Base-by-base conservation (phyloP, 257 asterid species). In the Fraxinus cuspidata region DNA sequence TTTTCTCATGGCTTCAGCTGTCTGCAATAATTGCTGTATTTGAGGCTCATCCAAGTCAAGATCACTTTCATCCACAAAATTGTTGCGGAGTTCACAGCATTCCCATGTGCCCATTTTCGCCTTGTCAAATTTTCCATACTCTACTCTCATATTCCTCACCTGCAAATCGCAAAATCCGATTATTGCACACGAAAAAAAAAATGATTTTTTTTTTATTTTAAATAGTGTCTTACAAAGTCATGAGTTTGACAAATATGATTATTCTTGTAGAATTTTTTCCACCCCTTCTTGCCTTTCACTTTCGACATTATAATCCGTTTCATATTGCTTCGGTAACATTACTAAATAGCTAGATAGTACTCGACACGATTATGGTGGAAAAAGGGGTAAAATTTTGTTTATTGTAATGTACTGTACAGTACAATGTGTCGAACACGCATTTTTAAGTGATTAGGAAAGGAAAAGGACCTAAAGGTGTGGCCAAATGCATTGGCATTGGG, bases 1-100 rank as follows among this genome's bases (percentile, higher is more conserved):
- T n/a, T 77, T 81, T 70, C 89, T 85, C 69, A 85, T 85, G 35
- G 91, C 89, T 71, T 87, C 91, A 44, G 87, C 91, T 60, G 85
- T 73, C 49, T 87, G 91, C 76, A 85, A 74, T 82, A 87, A 76
- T 37, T 87, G 90, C 73, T 87, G 78, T 74, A 87, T 85, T 47
- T 80, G 90, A 29, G 91, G 91, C 72, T 83, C 87, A 77, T 87
- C 91, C 73, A 83, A 82, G 78, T 85, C 91, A 5, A 86, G 91
- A 83, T 87, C 87, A 34, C 89, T 87, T 10, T 83, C 89, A 72
- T 87, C 91, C 44, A 85, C 86, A 15, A 78, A 83, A 3, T 87
- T 82, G 76, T 85, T 81, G 29, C 85, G 78, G 28, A 85, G 85
- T 31, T 83, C 91, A 38, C 91, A 85, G 19, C 91, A 79, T 81